Conservation (phyloP, 2,329 filamentous ascomycete species). For the Pseudogymnoascus sp. region DNA sequence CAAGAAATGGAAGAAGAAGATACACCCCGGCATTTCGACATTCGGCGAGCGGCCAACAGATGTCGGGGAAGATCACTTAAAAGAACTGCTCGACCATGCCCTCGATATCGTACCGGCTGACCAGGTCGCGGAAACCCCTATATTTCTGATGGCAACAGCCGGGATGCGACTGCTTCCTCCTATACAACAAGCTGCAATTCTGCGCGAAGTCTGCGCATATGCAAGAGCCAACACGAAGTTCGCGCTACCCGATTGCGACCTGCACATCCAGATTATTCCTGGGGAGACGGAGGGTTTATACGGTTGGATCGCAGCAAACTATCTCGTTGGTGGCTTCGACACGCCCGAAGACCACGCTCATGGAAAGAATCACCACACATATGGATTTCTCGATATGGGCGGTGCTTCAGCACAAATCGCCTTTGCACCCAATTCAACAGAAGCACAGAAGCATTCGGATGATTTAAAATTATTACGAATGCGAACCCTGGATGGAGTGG, state of each 20-base stretch:
- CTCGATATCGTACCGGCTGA: constrained; percentile 66
- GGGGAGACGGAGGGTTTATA: constrained; percentile 95
- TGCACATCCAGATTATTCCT: constrained; percentile 88
- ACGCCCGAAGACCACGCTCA: constrained; percentile 64
- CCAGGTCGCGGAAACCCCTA: constrained; percentile 73
- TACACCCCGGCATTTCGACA: constrained; percentile 83
- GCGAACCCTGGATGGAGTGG: constrained; percentile 69
- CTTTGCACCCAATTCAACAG: constrained; percentile 88
- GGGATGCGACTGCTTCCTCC: constrained; percentile 82
- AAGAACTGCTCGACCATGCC: constrained; percentile 73
- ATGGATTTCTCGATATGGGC: constrained; percentile 97
- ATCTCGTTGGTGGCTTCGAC: constrained; percentile 86
- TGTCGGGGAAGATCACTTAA: constrained; percentile 75
- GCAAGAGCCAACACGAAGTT: constrained; percentile 70
- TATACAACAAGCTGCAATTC: constrained; percentile 60
- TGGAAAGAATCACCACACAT: constrained; percentile 84
- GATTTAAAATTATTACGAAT: constrained; percentile 81
- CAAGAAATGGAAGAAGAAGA: constrained; percentile 87
- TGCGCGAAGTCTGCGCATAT: constrained; percentile 75
- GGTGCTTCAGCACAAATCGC: constrained; percentile 96
- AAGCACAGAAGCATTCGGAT: constrained; percentile 79
- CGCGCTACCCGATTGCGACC: constrained; percentile 75
- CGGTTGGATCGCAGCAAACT: constrained; percentile 96
- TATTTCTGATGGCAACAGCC: constrained; percentile 92
- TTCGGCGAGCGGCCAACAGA: constrained; percentile 69